These are phyloP conservation scores for Pyrenophora teres DNA, from an alignment of 2,329 filamentous ascomycete genomes.

Conservation along the genomic window DNA sequence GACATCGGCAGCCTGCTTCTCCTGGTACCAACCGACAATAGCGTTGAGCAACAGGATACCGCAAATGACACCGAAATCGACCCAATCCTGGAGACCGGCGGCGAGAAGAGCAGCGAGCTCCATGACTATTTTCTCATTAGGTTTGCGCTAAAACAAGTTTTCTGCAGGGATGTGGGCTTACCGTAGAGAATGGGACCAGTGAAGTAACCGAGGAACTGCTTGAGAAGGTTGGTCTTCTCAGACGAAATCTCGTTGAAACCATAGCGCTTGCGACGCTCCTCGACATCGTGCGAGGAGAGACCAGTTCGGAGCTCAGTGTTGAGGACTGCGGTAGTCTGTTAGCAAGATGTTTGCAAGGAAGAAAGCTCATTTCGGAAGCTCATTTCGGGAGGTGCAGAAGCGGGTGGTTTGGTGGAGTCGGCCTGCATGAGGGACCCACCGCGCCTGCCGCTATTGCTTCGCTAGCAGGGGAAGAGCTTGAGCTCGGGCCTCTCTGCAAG, in stretches of 20 bases:
- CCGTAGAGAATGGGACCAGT: conserved; percentile 76
- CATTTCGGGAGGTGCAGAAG: conserved; percentile 1
- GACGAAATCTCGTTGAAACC: conserved; percentile 74
- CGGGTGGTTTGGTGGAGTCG: conserved; percentile 24
- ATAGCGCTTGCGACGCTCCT: conserved; percentile 66
- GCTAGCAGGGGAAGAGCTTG: conserved; percentile 18
- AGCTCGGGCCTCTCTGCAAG: conserved; percentile 17
- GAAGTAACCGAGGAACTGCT: conserved; percentile 78
- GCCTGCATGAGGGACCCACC: conserved; percentile 27
- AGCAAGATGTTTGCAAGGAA: conserved; percentile 37
- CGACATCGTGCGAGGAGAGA: conserved; percentile 64
- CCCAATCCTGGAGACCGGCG: conserved; percentile 75
- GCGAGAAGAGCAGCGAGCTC: conserved; percentile 75
- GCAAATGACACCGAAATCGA: conserved; percentile 75
- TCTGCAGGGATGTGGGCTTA: conserved; percentile 51
- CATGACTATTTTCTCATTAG: conserved; percentile 62
- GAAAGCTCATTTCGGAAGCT: conserved; percentile 9
- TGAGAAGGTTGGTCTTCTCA: conserved; percentile 76
- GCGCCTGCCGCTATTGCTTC: conserved; percentile 15
- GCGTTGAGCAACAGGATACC: conserved; percentile 77
- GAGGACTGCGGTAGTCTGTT: conserved; percentile 52
- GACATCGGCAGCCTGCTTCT: conserved; percentile 77
- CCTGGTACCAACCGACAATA: conserved; percentile 78
- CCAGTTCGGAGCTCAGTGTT: conserved; percentile 69
- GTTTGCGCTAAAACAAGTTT: conserved; percentile 14